Evolutionary conservation across 2,329 filamentous ascomycete genomes (phyloP).

Genomic region (Endothia cerciana): DNA sequence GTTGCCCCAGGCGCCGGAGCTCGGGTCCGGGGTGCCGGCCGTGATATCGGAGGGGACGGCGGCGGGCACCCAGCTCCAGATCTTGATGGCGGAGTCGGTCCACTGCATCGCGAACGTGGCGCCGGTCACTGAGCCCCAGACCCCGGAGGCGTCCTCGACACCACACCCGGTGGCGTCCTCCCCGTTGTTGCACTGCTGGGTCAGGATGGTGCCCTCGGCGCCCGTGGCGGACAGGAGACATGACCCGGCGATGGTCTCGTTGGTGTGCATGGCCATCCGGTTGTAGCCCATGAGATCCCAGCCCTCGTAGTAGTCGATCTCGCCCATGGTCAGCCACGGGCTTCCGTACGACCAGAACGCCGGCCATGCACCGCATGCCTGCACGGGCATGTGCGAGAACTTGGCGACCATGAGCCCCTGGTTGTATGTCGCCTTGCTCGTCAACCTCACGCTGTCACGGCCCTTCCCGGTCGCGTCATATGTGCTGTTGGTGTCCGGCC

Average conservation of each 20-base stretch:
- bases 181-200: constrained; percentile 17
- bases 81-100: constrained; percentile 20
- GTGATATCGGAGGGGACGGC: constrained; percentile 21
- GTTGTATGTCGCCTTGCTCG: constrained; percentile 22
- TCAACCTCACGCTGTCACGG: constrained; percentile 22
- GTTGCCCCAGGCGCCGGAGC: constrained; percentile 58
- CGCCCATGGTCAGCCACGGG: constrained; percentile 23
- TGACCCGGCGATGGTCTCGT: constrained; percentile 12
- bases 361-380: constrained; percentile 26
- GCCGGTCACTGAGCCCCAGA: constrained; percentile 16
- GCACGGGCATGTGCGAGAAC: constrained; percentile 24
- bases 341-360: constrained; percentile 24
- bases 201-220: constrained; percentile 7
- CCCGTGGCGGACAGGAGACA: constrained; percentile 15
- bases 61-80: constrained; percentile 20
- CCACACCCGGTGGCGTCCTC: constrained; percentile 6
- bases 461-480: constrained; percentile 8
- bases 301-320: constrained; percentile 22
- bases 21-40: constrained; percentile 59
- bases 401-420: constrained; percentile 22
- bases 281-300: constrained; percentile 20
- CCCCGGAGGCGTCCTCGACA: constrained; percentile 17
- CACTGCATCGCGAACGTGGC: constrained; percentile 24
- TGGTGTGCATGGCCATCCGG: constrained; percentile 24
- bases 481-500: constrained; percentile 16